Percentiles rank a stretch among this genome's conserved stretches.
These are phyloP conservation scores for Corymbia maculata DNA, from an alignment of 345 rosid genomes.

Conservation along the genomic window DNA sequence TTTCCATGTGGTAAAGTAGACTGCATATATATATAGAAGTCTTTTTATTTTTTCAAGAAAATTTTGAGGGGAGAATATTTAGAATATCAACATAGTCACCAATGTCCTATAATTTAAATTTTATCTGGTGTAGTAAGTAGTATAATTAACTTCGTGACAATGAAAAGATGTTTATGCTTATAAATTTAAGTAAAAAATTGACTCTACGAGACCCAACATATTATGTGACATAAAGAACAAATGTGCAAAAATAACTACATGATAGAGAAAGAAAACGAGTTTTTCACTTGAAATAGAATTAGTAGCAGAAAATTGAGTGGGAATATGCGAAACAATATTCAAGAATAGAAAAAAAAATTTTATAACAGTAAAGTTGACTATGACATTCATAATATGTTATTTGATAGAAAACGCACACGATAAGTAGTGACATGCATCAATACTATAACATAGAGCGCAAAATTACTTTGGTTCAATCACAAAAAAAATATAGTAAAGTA, in stretches of 20 bases:
- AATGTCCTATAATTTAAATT: too few species aligned
- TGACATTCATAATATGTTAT: not conserved
- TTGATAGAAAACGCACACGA: not conserved
- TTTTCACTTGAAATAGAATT: not conserved
- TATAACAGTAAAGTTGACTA: not conserved
- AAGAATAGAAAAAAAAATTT: not conserved
- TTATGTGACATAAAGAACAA: too few species aligned
- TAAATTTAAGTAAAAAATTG: too few species aligned
- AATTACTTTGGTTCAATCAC: not conserved
- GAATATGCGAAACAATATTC: not conserved
- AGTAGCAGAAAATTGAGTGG: not conserved
- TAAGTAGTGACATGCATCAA: not conserved
- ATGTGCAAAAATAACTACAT: too few species aligned
- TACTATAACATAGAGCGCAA: not conserved
- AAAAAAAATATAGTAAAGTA: not conserved
- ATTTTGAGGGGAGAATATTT: too few species aligned
- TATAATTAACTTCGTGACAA: too few species aligned
- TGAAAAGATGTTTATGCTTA: not conserved
- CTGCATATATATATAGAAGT: too few species aligned
- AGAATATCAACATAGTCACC: too few species aligned
- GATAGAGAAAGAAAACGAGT: not conserved
- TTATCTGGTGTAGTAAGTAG: too few species aligned
- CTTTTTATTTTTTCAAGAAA: too few species aligned
- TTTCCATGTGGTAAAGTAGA: too few species aligned
- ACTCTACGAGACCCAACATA: too few species aligned